phyloP scores from a whole-genome alignment of 129 eudicot genomes.

The Rutidosis leptorrhynchoides region DNA sequence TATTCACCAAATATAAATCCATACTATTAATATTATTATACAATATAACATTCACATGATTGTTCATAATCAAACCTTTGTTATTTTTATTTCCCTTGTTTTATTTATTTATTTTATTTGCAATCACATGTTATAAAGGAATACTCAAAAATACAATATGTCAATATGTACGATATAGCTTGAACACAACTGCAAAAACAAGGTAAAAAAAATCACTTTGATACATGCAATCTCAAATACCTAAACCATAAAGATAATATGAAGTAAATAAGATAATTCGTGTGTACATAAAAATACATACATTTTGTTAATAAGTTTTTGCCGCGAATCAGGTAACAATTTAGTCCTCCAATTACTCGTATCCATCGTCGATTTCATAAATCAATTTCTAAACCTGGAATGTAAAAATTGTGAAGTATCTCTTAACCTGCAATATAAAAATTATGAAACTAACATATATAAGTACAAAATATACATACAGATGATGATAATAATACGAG shows the following conservation, averaged over 20 bases:
- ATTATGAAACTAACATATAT: too few relatives aligned
- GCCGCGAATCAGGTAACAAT: background rate
- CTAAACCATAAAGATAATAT: background rate
- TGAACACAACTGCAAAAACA: too few relatives aligned
- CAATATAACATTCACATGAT: background rate
- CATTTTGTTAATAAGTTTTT: conserved; percentile 42
- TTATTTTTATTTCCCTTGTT: too few relatives aligned
- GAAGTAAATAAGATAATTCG: background rate
- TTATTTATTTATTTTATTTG: too few relatives aligned
- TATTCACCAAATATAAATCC: background rate
- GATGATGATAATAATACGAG: background rate
- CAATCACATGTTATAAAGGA: too few relatives aligned
- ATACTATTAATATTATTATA: background rate
- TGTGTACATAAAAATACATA: conserved; percentile 7
- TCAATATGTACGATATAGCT: too few relatives aligned
- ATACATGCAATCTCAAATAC: background rate
- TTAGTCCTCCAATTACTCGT: conserved; percentile 32
- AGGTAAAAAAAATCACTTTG: background rate
- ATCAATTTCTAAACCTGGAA: conserved; percentile 2
- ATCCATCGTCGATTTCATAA: conserved; percentile 35
- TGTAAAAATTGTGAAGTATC: too few relatives aligned
- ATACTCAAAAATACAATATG: too few relatives aligned
- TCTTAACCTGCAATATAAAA: conserved; percentile 14
- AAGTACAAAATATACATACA: too few relatives aligned
- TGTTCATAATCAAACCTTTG: background rate